Base-by-base conservation (phyloP, 2,329 filamentous ascomycete species). In the Epichloe hybrida region DNA sequence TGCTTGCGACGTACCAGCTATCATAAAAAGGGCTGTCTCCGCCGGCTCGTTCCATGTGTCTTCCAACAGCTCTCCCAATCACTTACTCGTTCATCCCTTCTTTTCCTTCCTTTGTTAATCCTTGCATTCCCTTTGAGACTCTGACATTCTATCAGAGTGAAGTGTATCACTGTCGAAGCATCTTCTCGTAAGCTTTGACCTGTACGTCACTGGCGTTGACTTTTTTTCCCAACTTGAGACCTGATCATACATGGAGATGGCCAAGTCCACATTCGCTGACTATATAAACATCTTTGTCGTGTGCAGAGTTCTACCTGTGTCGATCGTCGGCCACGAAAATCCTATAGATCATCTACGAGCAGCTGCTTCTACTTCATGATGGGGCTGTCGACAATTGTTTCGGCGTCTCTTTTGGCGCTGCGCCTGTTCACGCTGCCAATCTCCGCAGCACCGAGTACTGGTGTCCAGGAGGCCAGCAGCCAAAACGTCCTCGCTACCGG, bases 321-420 rank as follows among this genome's bases (percentile, higher is more conserved):
- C 23, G 23, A 46, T 42, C 21, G 12, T 36, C 12, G 20, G n/a
- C 7, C 49, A 41, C 23, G n/a, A 23, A 50, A 42, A n/a, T 7
- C 37, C 13, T 5, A n/a, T 41, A 47, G 35, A 20, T 44, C 48
- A 11, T 34, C 41, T n/a, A 37, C 45, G 34, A 48, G 23, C 31
- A 62, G 59, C 61, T 66, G 65, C 63, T 58, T 63, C 62, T 66
- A 60, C 55, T 53, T 61, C 61, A 67, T 62, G 59, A 73, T 72
- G 71, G 70, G 70, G 52, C 64, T 75, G 51, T 65, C 69, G 46
- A 67, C 66, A 48, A 54, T 72, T 54, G 54, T 73, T 53, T 67
- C 70, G 50, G 62, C 69, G 52, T 64, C 66, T 39, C 56, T 75
- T 5, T 51, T 73, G 65, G 71, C 71, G 54, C 55, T 72, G 56